Percentiles rank a stretch among this genome's conserved stretches.
Evolutionary conservation across 352 stramenopile species (phyloP).

Genomic region (Globisporangium ultimum): DNA sequence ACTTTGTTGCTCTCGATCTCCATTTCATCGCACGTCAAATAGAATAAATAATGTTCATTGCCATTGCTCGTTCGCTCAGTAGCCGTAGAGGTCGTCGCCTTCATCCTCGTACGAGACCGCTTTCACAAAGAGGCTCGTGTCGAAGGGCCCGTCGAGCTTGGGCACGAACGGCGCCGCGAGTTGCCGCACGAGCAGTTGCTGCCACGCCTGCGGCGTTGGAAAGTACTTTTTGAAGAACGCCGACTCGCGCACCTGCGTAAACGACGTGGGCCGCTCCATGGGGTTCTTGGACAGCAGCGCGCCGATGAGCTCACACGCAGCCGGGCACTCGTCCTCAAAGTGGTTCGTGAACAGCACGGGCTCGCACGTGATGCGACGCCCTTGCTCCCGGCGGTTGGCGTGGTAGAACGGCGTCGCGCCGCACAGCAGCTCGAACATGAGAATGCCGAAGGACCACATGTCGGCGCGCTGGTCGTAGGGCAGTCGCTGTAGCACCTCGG

Average conservation of each 20-base stretch:
- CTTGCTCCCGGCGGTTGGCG: slow-evolving; percentile 61
- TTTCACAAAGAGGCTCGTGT: slow-evolving; percentile 65
- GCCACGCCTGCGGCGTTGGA: slow-evolving; percentile 34
- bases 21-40: too few relatives aligned
- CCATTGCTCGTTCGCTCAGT: background rate
- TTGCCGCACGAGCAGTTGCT: slow-evolving; percentile 37
- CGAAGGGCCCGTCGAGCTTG: slow-evolving; percentile 48
- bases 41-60: background rate
- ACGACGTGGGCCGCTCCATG: slow-evolving; percentile 31
- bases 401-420: slow-evolving; percentile 87
- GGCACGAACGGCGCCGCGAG: slow-evolving; percentile 53
- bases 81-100: slow-evolving; percentile 43
- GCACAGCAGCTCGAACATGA: slow-evolving; percentile 68
- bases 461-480: slow-evolving; percentile 60
- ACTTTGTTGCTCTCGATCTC: too few relatives aligned
- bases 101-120: slow-evolving; percentile 35
- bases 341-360: slow-evolving; percentile 50
- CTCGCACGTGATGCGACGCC: slow-evolving; percentile 61
- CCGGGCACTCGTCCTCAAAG: slow-evolving; percentile 35
- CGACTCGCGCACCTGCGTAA: slow-evolving; percentile 33
- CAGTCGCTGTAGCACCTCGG: slow-evolving; percentile 58
- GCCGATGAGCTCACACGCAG: slow-evolving; percentile 42
- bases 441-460: slow-evolving; percentile 76
- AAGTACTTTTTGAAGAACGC: slow-evolving; percentile 55
- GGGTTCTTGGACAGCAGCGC: slow-evolving; percentile 52